A percentile compares a stretch with the other conserved stretches of the same genome.
phyloP scores from a whole-genome alignment of 164 flowering plant species.

The Liriodendron chinense region DNA sequence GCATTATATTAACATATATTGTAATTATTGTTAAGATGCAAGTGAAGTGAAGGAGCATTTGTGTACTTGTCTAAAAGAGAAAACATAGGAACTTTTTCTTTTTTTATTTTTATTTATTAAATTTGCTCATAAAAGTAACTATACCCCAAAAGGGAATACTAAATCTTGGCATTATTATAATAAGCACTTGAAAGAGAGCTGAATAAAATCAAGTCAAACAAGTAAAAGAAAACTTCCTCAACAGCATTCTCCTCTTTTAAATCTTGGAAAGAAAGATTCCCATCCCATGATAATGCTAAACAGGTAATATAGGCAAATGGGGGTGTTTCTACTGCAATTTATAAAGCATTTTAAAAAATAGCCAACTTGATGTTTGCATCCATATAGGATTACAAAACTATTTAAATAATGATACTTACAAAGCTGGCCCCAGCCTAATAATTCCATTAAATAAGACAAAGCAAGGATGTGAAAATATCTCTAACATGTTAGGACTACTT shows the following conservation, averaged over 20 bases:
- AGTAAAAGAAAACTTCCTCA: background rate
- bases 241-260: constrained; percentile 3
- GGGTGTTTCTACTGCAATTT: background rate
- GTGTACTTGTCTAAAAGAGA: background rate
- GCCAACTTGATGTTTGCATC: background rate
- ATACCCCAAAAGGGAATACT: background rate
- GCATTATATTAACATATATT: background rate
- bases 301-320: constrained; percentile 9
- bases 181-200: background rate
- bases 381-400: background rate
- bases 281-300: constrained; percentile 16
- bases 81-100: background rate
- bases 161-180: constrained; percentile 3
- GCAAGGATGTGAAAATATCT: background rate
- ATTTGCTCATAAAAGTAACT: background rate
- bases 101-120: no score
- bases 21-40: background rate
- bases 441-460: background rate
- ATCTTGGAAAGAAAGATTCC: constrained; percentile 19
- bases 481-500: no score
- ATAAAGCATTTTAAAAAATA: background rate
- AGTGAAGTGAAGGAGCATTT: background rate
- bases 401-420: background rate
- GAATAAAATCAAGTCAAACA: background rate
- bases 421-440: background rate